A percentile compares a stretch with the other conserved stretches of the same genome.
These are phyloP conservation scores for Thozetella sp. DNA, from an alignment of 495 filamentous ascomycete genomes.

Conservation along the genomic window DNA sequence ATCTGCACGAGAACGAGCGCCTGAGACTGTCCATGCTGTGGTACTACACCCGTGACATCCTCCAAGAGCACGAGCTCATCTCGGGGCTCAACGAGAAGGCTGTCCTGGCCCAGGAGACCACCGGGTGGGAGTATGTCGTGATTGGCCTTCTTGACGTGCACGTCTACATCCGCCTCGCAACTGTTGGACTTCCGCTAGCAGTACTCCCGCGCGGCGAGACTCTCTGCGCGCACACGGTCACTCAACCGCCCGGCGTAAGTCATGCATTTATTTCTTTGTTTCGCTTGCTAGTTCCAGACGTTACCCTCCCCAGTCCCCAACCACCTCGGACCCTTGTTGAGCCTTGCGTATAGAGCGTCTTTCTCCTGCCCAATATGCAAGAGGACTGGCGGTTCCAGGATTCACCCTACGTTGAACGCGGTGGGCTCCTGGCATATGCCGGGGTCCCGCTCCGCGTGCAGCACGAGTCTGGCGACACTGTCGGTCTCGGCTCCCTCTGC, in stretches of 20 bases:
- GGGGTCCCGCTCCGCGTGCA: slow-evolving; percentile 5
- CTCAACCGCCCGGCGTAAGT: slow-evolving; percentile 4
- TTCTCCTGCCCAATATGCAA: slow-evolving; percentile 11
- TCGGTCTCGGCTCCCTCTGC: background rate
- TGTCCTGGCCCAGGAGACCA: slow-evolving; percentile 5
- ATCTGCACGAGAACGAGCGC: slow-evolving; percentile 10
- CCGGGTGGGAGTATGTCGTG: slow-evolving; percentile 12
- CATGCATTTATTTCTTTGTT: background rate
- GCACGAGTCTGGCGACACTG: background rate
- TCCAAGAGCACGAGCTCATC: slow-evolving; percentile 10
- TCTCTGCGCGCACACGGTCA: slow-evolving; percentile 13
- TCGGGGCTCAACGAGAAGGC: background rate
- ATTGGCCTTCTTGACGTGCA: slow-evolving; percentile 12
- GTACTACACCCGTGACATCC: slow-evolving; percentile 12
- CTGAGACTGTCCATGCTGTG: slow-evolving; percentile 11
- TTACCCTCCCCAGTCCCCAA: background rate
- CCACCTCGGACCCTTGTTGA: background rate
- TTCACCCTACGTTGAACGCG: slow-evolving; percentile 9
- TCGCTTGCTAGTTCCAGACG: background rate
- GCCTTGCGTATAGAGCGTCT: background rate
- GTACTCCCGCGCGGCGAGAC: slow-evolving; percentile 14
- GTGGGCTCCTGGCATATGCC: slow-evolving; percentile 9
- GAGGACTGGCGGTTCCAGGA: slow-evolving; percentile 15
- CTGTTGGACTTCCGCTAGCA: slow-evolving; percentile 9
- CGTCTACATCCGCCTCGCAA: slow-evolving; percentile 11